These are phyloP conservation scores for Calonectria crousiana DNA, from an alignment of 2,329 filamentous ascomycete genomes.

Conservation along the genomic window DNA sequence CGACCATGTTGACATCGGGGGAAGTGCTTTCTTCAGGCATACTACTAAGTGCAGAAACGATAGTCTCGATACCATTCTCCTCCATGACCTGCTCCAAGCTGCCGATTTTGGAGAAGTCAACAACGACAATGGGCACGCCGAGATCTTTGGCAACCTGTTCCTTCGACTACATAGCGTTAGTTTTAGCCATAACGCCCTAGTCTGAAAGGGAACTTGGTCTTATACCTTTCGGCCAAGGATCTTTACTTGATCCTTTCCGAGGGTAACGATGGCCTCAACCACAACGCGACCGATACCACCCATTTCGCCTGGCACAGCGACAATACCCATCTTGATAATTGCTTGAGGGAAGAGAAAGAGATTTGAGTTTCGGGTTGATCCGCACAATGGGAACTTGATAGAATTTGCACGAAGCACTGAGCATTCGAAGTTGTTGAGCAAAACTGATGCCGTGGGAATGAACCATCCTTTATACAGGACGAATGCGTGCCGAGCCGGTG, in stretches of 20 bases:
- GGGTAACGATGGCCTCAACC: slow-evolving; percentile 2
- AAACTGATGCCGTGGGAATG: neutral
- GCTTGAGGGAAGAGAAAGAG: neutral
- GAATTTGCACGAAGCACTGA: neutral
- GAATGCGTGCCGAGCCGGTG: neutral
- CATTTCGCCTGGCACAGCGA: neutral
- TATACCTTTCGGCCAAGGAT: slow-evolving; percentile 7
- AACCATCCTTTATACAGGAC: neutral
- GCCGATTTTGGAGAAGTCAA: neutral
- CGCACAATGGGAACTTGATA: neutral
- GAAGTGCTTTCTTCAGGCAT: neutral
- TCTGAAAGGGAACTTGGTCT: neutral
- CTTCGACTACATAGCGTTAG: neutral
- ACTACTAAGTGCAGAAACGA: slow-evolving; percentile 5
- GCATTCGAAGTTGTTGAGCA: neutral
- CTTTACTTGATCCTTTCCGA: slow-evolving; percentile 8
- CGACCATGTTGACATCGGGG: neutral
- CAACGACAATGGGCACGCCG: neutral
- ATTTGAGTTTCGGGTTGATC: neutral
- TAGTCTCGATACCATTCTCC: neutral
- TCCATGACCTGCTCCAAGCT: neutral
- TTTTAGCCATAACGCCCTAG: neutral
- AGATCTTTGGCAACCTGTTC: neutral
- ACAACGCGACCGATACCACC: slow-evolving; percentile 3
- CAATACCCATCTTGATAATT: neutral